A percentile compares a stretch with the other conserved stretches of the same genome.
Conservation (phyloP, 1,139 yeast genomes). For the Groenewaldozyma auringiensis region DNA sequence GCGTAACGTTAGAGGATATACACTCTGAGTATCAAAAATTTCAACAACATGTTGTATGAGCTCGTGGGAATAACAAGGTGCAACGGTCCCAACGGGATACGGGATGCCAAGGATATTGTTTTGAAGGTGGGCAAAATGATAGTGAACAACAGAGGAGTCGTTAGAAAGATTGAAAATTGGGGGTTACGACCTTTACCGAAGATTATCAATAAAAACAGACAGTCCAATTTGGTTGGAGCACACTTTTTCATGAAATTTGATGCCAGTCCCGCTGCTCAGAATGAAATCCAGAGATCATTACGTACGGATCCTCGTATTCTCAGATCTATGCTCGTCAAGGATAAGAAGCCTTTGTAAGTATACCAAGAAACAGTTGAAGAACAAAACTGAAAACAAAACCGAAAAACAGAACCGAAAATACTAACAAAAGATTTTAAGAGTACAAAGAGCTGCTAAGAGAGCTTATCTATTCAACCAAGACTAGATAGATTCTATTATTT, state of each 20-base stretch:
- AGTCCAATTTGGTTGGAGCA: slow-evolving; percentile 82
- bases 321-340: slow-evolving; percentile 62
- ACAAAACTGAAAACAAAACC: neutral
- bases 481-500: neutral
- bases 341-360: slow-evolving; percentile 5
- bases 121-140: slow-evolving; percentile 76
- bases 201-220: slow-evolving; percentile 78
- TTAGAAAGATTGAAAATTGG: slow-evolving; percentile 70
- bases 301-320: slow-evolving; percentile 86
- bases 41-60: slow-evolving; percentile 93
- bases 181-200: slow-evolving; percentile 77
- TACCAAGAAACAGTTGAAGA: neutral
- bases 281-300: slow-evolving; percentile 72
- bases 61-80: slow-evolving; percentile 76
- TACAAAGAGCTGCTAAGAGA: neutral
- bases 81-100: slow-evolving; percentile 25
- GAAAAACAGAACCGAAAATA: neutral
- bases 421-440: slow-evolving; percentile 1
- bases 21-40: too few species aligned
- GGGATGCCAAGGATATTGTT: slow-evolving; percentile 47
- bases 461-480: slow-evolving; percentile 3
- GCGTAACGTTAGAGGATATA: too few species aligned
- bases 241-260: slow-evolving; percentile 85
- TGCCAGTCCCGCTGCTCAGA: slow-evolving; percentile 75
- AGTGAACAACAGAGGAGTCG: slow-evolving; percentile 84